These are phyloP conservation scores for Daldinia sp. DNA, from an alignment of 2,329 filamentous ascomycete species.

Conservation along the genomic window DNA sequence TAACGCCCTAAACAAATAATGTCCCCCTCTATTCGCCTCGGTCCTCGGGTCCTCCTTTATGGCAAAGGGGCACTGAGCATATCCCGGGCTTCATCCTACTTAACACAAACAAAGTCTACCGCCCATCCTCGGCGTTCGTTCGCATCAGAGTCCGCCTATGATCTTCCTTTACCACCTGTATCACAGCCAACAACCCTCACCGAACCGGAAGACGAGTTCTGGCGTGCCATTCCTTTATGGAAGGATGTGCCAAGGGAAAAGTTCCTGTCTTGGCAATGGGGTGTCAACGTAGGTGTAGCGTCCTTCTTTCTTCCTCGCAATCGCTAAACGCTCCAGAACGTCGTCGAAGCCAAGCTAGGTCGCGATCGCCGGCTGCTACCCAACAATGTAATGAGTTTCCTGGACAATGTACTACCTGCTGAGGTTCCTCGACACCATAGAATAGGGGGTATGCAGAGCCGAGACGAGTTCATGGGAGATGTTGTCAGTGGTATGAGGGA, in stretches of 20 bases:
- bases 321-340: conserved; percentile 56
- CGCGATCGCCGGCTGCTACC: conserved; percentile 53
- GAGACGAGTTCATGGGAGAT: conserved; percentile 66
- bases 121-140: background rate
- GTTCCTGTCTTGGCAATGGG: conserved; percentile 47
- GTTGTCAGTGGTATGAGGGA: conserved; percentile 63
- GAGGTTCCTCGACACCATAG: conserved; percentile 7
- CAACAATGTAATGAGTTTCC: conserved; percentile 61
- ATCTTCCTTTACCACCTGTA: background rate
- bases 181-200: background rate
- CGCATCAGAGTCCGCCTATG: background rate
- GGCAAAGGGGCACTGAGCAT: background rate
- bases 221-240: conserved; percentile 41
- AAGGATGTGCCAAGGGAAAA: conserved; percentile 34
- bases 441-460: conserved; percentile 56
- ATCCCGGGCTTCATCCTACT: background rate
- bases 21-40: conserved; percentile 13
- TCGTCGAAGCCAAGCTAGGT: conserved; percentile 58
- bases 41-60: background rate
- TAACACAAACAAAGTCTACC: conserved; percentile 14
- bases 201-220: conserved; percentile 34
- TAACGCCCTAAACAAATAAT: conserved; percentile 7
- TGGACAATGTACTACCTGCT: conserved; percentile 62
- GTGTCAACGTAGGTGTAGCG: conserved; percentile 35
- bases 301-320: background rate